Base-by-base conservation (phyloP, 169 alveolate genomes). In the Cryptosporidium ubiquitum region DNA sequence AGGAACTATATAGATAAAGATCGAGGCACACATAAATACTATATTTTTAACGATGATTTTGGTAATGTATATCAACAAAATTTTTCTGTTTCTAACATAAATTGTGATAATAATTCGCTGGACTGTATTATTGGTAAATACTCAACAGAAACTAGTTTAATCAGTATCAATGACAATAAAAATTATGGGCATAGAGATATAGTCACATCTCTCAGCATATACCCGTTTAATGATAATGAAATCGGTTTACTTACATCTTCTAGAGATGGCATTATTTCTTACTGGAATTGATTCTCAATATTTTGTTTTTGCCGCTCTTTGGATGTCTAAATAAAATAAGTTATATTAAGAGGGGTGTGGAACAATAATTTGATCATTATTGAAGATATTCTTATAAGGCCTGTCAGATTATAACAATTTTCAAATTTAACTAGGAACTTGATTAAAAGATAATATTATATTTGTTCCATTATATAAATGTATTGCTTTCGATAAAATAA, bases 181-280 rank as follows among this genome's bases (percentile, higher is more conserved):
- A 69, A 16, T 16, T 16, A 20, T 2, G 58, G 71, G 55, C 89
- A 79, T 29, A 79, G 39, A 16, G 89, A 79, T n/a, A 10, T 61
- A 20, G 6, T 79, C 49, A 79, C 89, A 6, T 79, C 89, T 1
- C 14, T 79, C 23, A 79, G 14, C 40, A 47, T 61, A 29, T 79
- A 61, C 51, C n/a, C 39, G 10, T 58, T 37, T 61, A 3, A n/a
- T 42, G 58, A 61, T 61, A 55, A 73, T 73, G 33, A 51, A 4
- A 42, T 61, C 9, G 89, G 89, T 1, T 10, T 79, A 79, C 33
- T 79, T 37, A 64, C 75, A 37, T 58, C 89, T 5, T 79, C 89
- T 7, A 79, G 89, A 57, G 89, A 79, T 61, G 89, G 89, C 5
- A 64, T 64, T 10, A 42, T 79, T 79, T 79, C 89, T 39, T 79